These are phyloP conservation scores for Amanita pallidorosea DNA, from an alignment of 768 basidiomycete genomes.

Conservation along the genomic window DNA sequence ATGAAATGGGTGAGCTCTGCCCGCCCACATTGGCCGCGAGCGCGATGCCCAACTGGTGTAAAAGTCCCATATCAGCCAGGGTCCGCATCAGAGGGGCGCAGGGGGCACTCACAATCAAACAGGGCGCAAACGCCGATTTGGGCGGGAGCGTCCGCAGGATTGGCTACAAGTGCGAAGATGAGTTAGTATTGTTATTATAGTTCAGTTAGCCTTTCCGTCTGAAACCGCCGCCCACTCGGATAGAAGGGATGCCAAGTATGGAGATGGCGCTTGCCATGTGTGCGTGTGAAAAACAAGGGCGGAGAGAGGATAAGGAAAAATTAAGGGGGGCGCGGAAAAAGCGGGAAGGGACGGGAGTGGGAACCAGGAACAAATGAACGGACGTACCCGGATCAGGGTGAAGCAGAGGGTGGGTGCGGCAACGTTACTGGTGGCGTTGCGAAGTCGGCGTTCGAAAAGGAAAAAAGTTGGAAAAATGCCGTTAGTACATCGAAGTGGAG, in stretches of 20 bases:
- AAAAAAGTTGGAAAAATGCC: constrained; percentile 5
- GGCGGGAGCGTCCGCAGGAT: constrained; percentile 87
- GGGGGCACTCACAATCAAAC: constrained; percentile 65
- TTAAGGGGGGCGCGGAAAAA: background rate
- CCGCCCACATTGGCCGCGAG: constrained; percentile 98
- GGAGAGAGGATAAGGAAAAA: background rate
- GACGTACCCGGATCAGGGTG: constrained; percentile 79
- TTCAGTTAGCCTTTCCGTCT: no score
- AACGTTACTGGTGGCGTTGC: constrained; percentile 56
- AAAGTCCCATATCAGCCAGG: background rate
- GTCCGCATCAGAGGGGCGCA: no score
- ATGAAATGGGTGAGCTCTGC: constrained; percentile 94
- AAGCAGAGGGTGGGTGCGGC: constrained; percentile 97
- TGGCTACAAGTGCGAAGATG: constrained; percentile 42
- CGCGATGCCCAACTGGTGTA: constrained; percentile 77
- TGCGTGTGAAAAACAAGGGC: background rate
- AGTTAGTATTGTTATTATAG: background rate
- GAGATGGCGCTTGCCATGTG: background rate
- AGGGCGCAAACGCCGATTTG: constrained; percentile 78
- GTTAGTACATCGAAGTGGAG: background rate
- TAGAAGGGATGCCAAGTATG: background rate
- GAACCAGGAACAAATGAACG: background rate
- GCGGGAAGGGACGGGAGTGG: background rate
- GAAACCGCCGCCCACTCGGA: background rate
- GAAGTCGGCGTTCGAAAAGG: constrained; percentile 7